Percentiles rank a stretch among this genome's conserved stretches.
Conservation (phyloP, 2,329 filamentous ascomycete species). For the Talaromyces verruculosus region DNA sequence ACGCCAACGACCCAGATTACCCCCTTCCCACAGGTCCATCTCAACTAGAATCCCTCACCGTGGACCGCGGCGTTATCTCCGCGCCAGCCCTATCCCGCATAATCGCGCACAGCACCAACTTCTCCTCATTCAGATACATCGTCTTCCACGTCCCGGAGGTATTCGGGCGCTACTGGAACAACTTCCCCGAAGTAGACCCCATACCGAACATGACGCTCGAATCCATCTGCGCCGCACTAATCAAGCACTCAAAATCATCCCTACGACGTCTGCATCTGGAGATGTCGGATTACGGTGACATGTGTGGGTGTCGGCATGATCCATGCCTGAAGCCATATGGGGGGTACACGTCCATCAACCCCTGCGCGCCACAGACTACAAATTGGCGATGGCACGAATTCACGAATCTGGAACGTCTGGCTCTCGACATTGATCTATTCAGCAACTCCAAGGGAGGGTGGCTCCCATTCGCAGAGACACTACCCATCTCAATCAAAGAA, state of each 20-base stretch:
- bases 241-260: background rate
- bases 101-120: background rate
- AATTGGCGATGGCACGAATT: slow-evolving; percentile 10
- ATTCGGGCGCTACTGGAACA: background rate
- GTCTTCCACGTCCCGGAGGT: background rate
- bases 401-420: slow-evolving; percentile 1
- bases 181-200: background rate
- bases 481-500: slow-evolving; percentile 2
- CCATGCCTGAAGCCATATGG: background rate
- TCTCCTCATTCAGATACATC: background rate
- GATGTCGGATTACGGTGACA: background rate
- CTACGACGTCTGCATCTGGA: background rate
- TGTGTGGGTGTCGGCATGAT: slow-evolving; percentile 3
- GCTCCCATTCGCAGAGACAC: background rate
- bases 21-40: background rate
- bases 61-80: background rate
- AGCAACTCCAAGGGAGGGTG: background rate
- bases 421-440: background rate
- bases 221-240: background rate
- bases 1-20: background rate
- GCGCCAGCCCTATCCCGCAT: background rate
- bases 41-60: background rate
- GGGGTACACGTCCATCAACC: background rate
- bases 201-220: slow-evolving; percentile 1
- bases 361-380: background rate